These are phyloP conservation scores for Annulohypoxylon truncatum DNA, from an alignment of 2,329 filamentous ascomycete species.

Conservation along the genomic window DNA sequence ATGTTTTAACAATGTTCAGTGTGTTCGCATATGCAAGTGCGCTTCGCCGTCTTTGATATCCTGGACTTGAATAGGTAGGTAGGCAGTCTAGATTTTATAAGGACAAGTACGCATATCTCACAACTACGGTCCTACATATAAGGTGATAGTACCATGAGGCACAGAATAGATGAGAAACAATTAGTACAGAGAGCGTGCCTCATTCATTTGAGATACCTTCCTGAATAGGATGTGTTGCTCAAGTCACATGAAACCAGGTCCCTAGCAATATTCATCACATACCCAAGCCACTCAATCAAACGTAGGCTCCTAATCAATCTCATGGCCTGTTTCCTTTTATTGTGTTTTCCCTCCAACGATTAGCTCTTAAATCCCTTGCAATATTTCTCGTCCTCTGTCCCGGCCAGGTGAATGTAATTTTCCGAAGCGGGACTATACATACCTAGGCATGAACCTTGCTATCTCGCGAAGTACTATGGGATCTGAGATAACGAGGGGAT, in stretches of 20 bases:
- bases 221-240: conserved; percentile 19
- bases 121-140: background rate
- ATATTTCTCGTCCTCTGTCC: background rate
- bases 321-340: background rate
- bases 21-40: background rate
- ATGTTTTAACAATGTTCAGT: background rate
- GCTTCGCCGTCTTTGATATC: background rate
- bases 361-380: background rate
- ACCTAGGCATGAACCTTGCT: no score
- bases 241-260: background rate
- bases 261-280: background rate
- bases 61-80: no score
- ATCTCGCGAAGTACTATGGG: no score
- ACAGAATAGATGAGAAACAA: background rate
- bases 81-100: background rate
- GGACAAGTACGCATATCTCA: background rate
- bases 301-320: background rate
- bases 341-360: background rate
- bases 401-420: no score
- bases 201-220: conserved; percentile 18
- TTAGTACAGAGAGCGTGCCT: background rate
- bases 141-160: background rate
- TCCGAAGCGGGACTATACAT: no score
- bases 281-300: conserved; percentile 14
- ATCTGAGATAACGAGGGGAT: no score